Evolutionary conservation across 345 rosid genomes (phyloP).

Genomic region (Kandelia obovata): DNA sequence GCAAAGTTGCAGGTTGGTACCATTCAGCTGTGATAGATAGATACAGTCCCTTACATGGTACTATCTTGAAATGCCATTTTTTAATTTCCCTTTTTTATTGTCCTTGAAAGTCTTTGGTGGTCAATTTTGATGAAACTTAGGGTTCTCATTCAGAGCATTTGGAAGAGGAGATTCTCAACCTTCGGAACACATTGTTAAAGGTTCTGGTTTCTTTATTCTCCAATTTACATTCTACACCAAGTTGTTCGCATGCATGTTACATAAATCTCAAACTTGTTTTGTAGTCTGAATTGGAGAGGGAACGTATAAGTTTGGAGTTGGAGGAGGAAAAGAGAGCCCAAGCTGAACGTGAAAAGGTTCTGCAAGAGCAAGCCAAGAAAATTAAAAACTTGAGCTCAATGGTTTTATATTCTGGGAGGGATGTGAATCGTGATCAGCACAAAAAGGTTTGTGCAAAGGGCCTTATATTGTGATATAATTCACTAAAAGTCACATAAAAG

Average conservation of each 20-base stretch:
- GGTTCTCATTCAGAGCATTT: constrained; percentile 84
- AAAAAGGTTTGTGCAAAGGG: constrained; percentile 54
- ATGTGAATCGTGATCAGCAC: constrained; percentile 54
- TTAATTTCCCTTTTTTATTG: constrained; percentile 13
- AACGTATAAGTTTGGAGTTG: constrained; percentile 80
- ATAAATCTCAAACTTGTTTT: constrained; percentile 19
- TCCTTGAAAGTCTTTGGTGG: background rate
- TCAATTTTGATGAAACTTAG: constrained; percentile 27
- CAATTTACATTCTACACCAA: constrained; percentile 9
- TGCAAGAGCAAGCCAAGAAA: constrained; percentile 91
- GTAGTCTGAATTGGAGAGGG: constrained; percentile 93
- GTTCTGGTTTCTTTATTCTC: constrained; percentile 33
- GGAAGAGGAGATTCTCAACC: constrained; percentile 83
- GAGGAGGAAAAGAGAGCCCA: constrained; percentile 97
- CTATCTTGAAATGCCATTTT: constrained; percentile 6
- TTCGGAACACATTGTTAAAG: constrained; percentile 85
- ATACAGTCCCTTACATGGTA: background rate
- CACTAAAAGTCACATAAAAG: background rate
- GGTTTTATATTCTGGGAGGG: constrained; percentile 75
- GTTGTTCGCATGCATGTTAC: constrained; percentile 3
- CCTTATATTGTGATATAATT: background rate
- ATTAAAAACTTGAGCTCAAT: constrained; percentile 86
- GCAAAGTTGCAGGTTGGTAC: constrained; percentile 68
- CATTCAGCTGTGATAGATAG: background rate
- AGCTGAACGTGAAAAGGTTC: constrained; percentile 80